These are phyloP conservation scores for Naegleria gruberi DNA, from an alignment of 208 protist genomes.

Conservation along the genomic window DNA sequence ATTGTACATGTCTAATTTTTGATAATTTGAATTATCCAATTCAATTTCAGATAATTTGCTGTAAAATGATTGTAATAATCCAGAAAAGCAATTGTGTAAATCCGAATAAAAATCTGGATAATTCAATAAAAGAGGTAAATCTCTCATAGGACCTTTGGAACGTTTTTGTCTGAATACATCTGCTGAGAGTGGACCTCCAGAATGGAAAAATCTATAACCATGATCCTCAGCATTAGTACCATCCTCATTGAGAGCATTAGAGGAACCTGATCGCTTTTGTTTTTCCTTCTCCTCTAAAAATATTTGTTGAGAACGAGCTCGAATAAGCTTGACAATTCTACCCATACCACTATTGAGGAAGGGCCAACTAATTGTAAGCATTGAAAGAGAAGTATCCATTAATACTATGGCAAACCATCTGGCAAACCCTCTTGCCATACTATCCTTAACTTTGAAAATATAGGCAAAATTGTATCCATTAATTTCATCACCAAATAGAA, in stretches of 20 bases:
- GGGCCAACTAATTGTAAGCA: background rate
- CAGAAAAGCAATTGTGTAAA: background rate
- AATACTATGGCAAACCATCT: background rate
- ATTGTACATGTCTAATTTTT: background rate
- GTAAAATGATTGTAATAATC: background rate
- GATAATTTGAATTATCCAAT: background rate
- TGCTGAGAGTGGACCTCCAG: background rate
- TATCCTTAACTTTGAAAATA: slow-evolving; percentile 11
- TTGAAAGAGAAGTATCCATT: background rate
- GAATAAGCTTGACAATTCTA: background rate
- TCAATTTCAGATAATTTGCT: background rate
- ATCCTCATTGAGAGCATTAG: background rate
- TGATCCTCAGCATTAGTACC: background rate
- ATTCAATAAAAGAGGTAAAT: background rate
- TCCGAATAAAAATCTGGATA: background rate
- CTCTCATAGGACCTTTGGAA: background rate
- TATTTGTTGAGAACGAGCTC: background rate
- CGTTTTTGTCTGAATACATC: background rate
- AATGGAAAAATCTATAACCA: background rate
- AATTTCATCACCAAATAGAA: slow-evolving; percentile 7
- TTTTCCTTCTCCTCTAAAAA: background rate
- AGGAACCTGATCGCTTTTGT: background rate
- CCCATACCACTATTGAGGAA: background rate
- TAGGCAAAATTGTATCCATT: background rate
- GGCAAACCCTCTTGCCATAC: background rate